These are phyloP conservation scores for Blastobotrys proliferans DNA, from an alignment of 1,139 yeast species.

Conservation along the genomic window DNA sequence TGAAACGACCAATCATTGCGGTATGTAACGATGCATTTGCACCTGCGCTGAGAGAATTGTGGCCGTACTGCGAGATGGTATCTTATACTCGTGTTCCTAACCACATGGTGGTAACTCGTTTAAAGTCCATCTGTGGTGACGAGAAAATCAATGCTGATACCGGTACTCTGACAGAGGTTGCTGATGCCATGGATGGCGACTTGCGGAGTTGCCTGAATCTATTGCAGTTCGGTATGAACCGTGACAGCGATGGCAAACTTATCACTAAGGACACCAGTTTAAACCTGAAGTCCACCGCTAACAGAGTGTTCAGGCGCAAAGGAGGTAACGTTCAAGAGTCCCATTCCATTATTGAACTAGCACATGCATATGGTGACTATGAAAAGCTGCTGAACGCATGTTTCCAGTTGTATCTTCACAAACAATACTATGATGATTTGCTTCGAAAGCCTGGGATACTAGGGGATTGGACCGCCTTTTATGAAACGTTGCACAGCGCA, in stretches of 20 bases:
- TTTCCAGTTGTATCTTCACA: slow-evolving; percentile 56
- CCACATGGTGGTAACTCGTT: slow-evolving; percentile 44
- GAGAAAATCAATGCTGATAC: slow-evolving; percentile 42
- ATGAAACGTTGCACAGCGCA: slow-evolving; percentile 49
- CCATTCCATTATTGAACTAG: slow-evolving; percentile 43
- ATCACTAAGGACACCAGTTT: slow-evolving; percentile 24
- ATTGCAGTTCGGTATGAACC: slow-evolving; percentile 59
- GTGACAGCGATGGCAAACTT: slow-evolving; percentile 13
- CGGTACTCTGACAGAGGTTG: slow-evolving; percentile 50
- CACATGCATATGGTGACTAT: slow-evolving; percentile 45
- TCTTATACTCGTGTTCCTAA: slow-evolving; percentile 59
- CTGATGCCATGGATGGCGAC: slow-evolving; percentile 76
- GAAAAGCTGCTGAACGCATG: slow-evolving; percentile 70
- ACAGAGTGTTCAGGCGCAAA: slow-evolving; percentile 25
- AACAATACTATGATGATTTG: slow-evolving; percentile 62
- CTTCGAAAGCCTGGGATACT: slow-evolving; percentile 59
- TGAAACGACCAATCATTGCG: slow-evolving; percentile 84
- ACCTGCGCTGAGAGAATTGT: slow-evolving; percentile 64
- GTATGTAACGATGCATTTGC: slow-evolving; percentile 85
- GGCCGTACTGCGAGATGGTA: slow-evolving; percentile 69
- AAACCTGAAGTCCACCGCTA: slow-evolving; percentile 26
- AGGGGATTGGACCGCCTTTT: slow-evolving; percentile 75
- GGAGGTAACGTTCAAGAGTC: slow-evolving; percentile 50
- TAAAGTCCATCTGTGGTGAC: slow-evolving; percentile 47
- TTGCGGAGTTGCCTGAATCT: slow-evolving; percentile 81